phyloP scores from a whole-genome alignment of 257 asterid genomes.

The Solanum rostratum region DNA sequence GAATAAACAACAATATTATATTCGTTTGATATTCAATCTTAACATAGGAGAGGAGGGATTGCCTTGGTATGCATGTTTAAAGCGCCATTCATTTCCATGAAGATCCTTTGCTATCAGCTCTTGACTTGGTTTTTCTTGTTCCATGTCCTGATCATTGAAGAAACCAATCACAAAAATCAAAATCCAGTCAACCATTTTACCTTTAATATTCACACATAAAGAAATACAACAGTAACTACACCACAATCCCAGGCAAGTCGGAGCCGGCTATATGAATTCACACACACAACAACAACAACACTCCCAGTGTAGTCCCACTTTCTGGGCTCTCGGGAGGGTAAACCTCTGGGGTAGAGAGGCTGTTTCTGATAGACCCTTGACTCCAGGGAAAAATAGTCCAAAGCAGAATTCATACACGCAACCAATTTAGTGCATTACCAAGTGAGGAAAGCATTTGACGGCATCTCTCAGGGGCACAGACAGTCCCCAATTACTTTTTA shows the following conservation, averaged over 20 bases:
- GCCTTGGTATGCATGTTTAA: constrained; percentile 73
- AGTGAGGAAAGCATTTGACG: constrained; percentile 65
- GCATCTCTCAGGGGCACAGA: constrained; percentile 61
- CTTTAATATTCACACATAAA: background rate
- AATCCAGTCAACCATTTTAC: background rate
- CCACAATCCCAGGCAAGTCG: background rate
- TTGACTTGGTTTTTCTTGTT: constrained; percentile 47
- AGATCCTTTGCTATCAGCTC: constrained; percentile 54
- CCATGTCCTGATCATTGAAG: constrained; percentile 37
- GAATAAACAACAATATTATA: background rate
- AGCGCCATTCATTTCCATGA: constrained; percentile 52
- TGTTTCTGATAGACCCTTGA: accelerated
- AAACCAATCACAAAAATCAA: background rate
- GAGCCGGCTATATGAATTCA: background rate
- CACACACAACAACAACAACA: background rate
- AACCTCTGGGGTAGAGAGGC: background rate
- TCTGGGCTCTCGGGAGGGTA: background rate
- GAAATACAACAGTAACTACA: background rate
- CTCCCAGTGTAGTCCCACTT: background rate
- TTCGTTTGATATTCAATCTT: background rate
- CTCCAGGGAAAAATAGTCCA: accelerated
- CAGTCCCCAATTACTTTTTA: constrained; percentile 65
- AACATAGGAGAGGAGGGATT: background rate
- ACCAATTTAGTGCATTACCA: constrained; percentile 33
- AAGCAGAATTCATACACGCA: background rate